phyloP scores from a whole-genome alignment of 139 green algal species.

The Edaphochlamys debaryana region DNA sequence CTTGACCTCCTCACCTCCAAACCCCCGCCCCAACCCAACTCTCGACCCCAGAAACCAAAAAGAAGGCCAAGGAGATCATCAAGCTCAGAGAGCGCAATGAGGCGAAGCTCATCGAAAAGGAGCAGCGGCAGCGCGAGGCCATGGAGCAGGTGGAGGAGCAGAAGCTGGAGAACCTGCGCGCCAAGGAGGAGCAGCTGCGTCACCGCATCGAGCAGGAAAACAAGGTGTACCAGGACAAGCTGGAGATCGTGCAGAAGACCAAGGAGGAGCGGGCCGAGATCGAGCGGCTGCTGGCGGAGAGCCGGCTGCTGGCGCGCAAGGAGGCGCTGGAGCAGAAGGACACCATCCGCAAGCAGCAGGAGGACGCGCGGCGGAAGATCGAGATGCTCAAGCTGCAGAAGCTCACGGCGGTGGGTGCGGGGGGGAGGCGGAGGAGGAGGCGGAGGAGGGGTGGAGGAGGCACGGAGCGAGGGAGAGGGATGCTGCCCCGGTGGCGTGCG shows the following conservation, averaged over 20 bases:
- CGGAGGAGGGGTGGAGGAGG: too few relatives aligned
- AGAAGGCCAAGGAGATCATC: constrained; percentile 69
- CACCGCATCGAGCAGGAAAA: constrained; percentile 66
- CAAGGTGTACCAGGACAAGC: constrained; percentile 55
- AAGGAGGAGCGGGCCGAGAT: constrained; percentile 71
- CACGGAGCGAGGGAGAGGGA: too few relatives aligned
- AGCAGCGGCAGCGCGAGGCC: constrained; percentile 53
- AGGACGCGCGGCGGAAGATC: constrained; percentile 58
- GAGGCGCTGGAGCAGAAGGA: constrained; percentile 77
- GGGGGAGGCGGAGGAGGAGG: not conserved
- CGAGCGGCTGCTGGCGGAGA: constrained; percentile 63
- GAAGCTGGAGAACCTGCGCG: constrained; percentile 55
- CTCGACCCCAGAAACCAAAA: constrained; percentile 73
- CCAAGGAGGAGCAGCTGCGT: constrained; percentile 60
- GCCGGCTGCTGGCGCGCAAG: constrained; percentile 59
- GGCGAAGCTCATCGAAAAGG: constrained; percentile 62
- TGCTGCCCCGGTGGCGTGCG: too few relatives aligned
- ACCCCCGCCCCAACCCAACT: too few relatives aligned
- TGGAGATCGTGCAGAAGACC: constrained; percentile 54
- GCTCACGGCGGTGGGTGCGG: constrained; percentile 58
- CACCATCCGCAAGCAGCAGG: constrained; percentile 60
- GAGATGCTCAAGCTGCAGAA: constrained; percentile 58
- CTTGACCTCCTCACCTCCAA: too few relatives aligned
- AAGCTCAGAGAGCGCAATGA: constrained; percentile 65
- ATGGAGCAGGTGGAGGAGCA: constrained; percentile 63